Base-by-base conservation (phyloP, 2,329 filamentous ascomycete species). In the Epichloe gansuensis region DNA sequence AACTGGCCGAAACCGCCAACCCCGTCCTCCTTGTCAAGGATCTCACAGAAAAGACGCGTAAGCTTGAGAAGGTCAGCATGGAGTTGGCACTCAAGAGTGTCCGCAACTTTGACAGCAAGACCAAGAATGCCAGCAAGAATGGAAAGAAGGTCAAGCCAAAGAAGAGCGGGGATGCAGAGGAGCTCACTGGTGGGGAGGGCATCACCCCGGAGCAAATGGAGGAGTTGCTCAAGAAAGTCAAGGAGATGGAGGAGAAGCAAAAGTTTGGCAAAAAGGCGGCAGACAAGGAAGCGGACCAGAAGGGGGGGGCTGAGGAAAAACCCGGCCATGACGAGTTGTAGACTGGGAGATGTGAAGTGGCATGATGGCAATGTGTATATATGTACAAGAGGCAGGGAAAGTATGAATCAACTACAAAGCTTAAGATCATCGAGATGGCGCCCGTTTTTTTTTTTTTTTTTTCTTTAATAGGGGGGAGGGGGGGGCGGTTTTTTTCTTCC, bases 1-100 rank as follows among this genome's bases (percentile, higher is more conserved):
- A 80, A 58, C 78, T 95, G 3, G 71, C 76, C 15, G 69, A 74
- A 2, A 81, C 82, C 2, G 87, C 88, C 9, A 82, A 97, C 58
- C 87, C 89, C 0, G 82, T 83, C 6, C 74, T 95, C 8, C 76
- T 84, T 0, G 72, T 82, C 57, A 82, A 84, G 62, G 90, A 95
- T 31, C 68, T 95, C 34, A 72, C 81, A 53, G 74, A 73, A 25
- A 85, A 84, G 67, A 76, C 82, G 15, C 80, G 82, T 60, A 80
- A 86, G 64, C 75, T 97, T 6, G 81, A 85, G 64, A 82, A 86
- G 63, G 78, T 76, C 4, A 79, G 81, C 59, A 77, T 84, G 64
- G 80, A 88, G 25, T 74, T 90, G 47, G 76, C 88, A 51, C 79
- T 84, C 72, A 85, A 82, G 72, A 79, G 79, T 52, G 78, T 85